Evolutionary conservation across 169 alveolate genomes (phyloP), one percentile per base, ranked within the genome.

Genomic region (Besnoitia besnoiti): DNA sequence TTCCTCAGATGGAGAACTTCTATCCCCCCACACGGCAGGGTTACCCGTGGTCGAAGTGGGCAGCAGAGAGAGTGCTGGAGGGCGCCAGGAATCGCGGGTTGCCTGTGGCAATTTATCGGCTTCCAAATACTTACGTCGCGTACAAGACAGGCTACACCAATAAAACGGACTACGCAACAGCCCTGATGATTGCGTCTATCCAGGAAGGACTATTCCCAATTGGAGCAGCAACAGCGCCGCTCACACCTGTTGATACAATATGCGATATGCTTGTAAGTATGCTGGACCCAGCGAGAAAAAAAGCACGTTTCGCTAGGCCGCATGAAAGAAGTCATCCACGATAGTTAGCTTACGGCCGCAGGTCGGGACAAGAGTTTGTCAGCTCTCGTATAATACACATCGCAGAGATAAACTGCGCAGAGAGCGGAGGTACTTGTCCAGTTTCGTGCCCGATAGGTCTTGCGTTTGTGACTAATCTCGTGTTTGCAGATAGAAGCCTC

Each of bases 31-130:
- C 85, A 19, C 91, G 96, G 44, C 95, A 90, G 91, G 97, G 97
- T 19, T 95, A 95, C 55, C 97, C 97, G 37, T 95, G 97, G 97
- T 90, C 95, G 12, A 95, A 95, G 91, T 94, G 96, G 97, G 97
- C 96, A 49, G 97, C 97, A 40, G 97, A 95, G 85, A 76, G 82
- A 75, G 94, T 95, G 46, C 75, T 95, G 51, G 94, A 92, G 49
- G 67, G 92, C 35, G 97, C 97, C 27, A 73, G 91, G 75, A 87
- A 92, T 19, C 90, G 88, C 50, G 97, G 97, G 0, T 67, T 95
- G 49, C 97, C 96, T 46, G 95, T 94, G 62, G 88, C 93, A 35
- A 73, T 95, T 37, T 95, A 95, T 67, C 91, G 97, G 82, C 95
- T 95, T 24, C 97, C 97, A 59, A 95, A 95, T 89, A 95, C 96